phyloP scores from a whole-genome alignment of 2,329 filamentous ascomycete genomes.

The Pyrenophora tritici-repentis region DNA sequence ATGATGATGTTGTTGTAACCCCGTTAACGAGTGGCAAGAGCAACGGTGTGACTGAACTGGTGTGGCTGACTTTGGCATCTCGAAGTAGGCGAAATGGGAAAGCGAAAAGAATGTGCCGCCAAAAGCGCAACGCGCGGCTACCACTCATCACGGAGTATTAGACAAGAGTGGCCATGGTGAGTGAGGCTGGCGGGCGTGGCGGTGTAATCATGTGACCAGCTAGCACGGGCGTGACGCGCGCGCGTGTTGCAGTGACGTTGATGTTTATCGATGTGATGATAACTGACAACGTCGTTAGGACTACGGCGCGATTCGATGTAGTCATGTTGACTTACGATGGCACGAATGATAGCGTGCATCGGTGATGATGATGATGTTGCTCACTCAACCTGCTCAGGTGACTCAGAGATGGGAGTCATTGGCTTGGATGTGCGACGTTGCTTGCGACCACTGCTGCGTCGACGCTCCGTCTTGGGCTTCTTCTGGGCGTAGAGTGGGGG shows the following conservation, averaged over 20 bases:
- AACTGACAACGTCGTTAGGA: slow-evolving; percentile 12
- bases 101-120: background rate
- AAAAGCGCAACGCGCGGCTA: slow-evolving; percentile 5
- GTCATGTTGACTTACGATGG: slow-evolving; percentile 11
- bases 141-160: background rate
- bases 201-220: slow-evolving; percentile 16
- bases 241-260: slow-evolving; percentile 18
- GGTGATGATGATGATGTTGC: slow-evolving; percentile 1
- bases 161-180: background rate
- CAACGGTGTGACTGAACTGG: background rate
- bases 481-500: slow-evolving; percentile 47
- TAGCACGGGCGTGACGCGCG: slow-evolving; percentile 14
- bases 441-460: slow-evolving; percentile 49
- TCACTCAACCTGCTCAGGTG: slow-evolving; percentile 47
- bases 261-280: slow-evolving; percentile 11
- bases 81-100: background rate
- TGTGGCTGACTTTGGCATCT: background rate
- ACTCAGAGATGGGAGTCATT: slow-evolving; percentile 51
- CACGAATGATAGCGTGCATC: background rate
- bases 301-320: slow-evolving; percentile 4
- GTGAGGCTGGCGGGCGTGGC: slow-evolving; percentile 1
- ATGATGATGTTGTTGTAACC: background rate
- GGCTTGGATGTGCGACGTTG: slow-evolving; percentile 48
- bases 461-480: slow-evolving; percentile 49
- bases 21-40: background rate